Base-by-base conservation (phyloP, 176 grass and related monocot genomes). In the Puya raimondii region DNA sequence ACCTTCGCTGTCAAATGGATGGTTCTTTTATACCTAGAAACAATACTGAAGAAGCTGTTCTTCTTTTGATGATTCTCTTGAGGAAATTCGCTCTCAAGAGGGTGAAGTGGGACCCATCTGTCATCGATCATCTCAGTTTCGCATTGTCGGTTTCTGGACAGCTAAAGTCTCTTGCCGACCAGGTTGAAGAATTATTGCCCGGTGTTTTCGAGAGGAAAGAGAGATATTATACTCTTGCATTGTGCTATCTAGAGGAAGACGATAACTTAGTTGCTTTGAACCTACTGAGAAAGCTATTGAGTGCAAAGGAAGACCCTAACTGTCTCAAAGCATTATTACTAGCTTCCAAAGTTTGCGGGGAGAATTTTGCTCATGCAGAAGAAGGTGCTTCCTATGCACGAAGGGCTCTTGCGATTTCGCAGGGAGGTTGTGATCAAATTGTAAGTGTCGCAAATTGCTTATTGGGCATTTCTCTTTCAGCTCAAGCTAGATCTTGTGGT, bases 1-100 rank as follows among this genome's bases (percentile, higher is more conserved):
- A 91, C 73, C 83, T 99, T 72, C 82, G 88, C 64, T 94, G 80
- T 72, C 95, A 99, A 77, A 80, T 91, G 65, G 95, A 89, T 64
- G 80, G 87, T 79, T 87, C 84, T 12, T 94, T 93, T 84, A 85
- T 94, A 65, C 95, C 95, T 68, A 81, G 48, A 54, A 99, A 99
- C 51, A 99, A 94, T 81, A 82, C 78, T 49, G 95, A 99, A 86
- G 95, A 99, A 67, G 95, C 95, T 71, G 85, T 84, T 88, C 84
- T 99, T 80, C 77, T 99, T 71, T 72, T 99, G 70, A 81, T 90
- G 71, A 86, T 99, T 90, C 82, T 99, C 12, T 69, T 90, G 85
- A 87, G 87, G 63, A 99, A 92, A 64, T 92, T 83, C 74, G 77
- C 86, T 85, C 86, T 84, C 14, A 88, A 83, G 72, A 85, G 79